Conservation (phyloP, 202 grass and related monocot genomes). For the Sporobolus alterniflorus region DNA sequence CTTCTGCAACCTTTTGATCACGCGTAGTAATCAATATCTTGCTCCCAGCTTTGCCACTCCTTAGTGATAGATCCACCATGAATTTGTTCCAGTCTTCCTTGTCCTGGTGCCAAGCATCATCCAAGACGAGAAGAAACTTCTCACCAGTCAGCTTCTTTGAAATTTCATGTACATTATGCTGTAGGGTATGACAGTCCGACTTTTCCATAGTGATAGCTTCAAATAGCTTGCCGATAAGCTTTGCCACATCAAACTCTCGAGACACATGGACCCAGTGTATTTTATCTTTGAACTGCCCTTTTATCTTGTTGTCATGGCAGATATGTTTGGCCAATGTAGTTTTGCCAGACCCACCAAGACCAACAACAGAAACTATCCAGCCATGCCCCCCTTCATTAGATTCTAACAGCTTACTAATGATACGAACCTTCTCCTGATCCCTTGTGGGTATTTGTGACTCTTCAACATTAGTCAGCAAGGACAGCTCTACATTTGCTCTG, state of each 20-base stretch:
- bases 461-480: not conserved
- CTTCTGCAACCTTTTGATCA: not conserved
- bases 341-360: not conserved
- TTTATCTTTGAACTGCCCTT: not conserved
- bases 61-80: not conserved
- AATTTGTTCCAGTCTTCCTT: slow-evolving; percentile 1
- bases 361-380: not conserved
- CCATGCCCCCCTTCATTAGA: not conserved
- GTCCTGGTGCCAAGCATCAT: slow-evolving; percentile 37
- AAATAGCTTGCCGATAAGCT: not conserved
- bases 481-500: not conserved
- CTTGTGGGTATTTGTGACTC: not conserved
- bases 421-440: not conserved
- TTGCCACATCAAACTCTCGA: not conserved
- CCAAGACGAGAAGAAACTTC: slow-evolving; percentile 28
- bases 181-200: not conserved
- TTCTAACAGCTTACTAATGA: not conserved
- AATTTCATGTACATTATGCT: not conserved
- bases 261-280: not conserved
- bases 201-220: not conserved
- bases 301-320: not conserved
- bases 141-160: not conserved
- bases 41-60: not conserved
- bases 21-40: slow-evolving; percentile 34
- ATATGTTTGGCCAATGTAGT: not conserved